Evolutionary conservation across 768 basidiomycete genomes (phyloP).

Genomic region (Boletus sp.): DNA sequence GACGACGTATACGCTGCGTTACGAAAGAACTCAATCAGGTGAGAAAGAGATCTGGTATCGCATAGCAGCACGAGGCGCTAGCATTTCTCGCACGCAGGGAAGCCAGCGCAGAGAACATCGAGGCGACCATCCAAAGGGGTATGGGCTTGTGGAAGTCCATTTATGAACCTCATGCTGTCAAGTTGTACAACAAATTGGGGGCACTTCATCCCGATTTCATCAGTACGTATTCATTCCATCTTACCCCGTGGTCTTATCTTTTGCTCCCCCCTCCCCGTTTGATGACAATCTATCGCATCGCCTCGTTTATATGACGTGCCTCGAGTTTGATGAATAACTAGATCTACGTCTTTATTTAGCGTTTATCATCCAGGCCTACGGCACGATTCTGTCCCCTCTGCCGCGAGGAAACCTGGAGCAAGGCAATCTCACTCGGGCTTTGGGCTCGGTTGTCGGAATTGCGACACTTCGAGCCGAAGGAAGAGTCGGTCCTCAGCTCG

Average conservation of each 20-base stretch:
- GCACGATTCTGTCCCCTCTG: constrained; percentile 71
- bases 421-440: constrained; percentile 79
- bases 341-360: constrained; percentile 42
- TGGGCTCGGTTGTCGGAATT: constrained; percentile 82
- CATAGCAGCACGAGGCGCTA: constrained; percentile 22
- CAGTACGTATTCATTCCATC: constrained; percentile 51
- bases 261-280: constrained; percentile 7
- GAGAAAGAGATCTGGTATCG: constrained; percentile 24
- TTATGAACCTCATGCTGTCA: constrained; percentile 85
- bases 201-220: constrained; percentile 94
- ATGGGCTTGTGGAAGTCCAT: constrained; percentile 78
- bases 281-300: constrained; percentile 29
- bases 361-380: constrained; percentile 86
- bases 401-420: constrained; percentile 66
- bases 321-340: constrained; percentile 30
- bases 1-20: constrained; percentile 74
- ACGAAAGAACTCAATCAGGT: constrained; percentile 67
- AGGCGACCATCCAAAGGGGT: constrained; percentile 66
- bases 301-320: constrained; percentile 31
- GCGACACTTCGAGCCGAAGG: constrained; percentile 83
- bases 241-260: constrained; percentile 36
- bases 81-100: constrained; percentile 42
- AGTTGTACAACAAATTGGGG: constrained; percentile 82
- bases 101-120: constrained; percentile 59
- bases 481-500: constrained; percentile 82